Base-by-base conservation (phyloP, 2,329 filamentous ascomycete species). In the Emergomyces africanus region DNA sequence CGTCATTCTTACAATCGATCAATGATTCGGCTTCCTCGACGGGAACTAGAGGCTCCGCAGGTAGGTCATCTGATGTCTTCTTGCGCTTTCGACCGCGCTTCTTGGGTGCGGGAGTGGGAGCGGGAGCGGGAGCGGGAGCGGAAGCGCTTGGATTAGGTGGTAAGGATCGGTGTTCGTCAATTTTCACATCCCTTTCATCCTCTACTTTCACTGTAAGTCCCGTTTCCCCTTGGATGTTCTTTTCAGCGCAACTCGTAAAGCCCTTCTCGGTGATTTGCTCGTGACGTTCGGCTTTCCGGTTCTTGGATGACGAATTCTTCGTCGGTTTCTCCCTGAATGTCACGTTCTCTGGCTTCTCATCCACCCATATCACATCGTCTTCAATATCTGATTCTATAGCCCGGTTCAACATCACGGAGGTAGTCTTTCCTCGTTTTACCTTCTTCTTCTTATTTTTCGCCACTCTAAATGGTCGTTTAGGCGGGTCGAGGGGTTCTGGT, bases 401-500 rank as follows among this genome's bases (percentile, higher is more conserved):
- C 48, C 70, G 72, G 20, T 67, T 66, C 2, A 70, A 60, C 2
- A 69, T 66, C 23, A 68, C 65, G 5, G 73, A 74, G 0, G 69
- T 72, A 5, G 73, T 73, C 60, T 77, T 77, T 42, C 72, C 71
- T 60, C 77, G 71, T 64, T 76, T 79, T 23, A 70, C 57, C 56
- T 75, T 76, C 62, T 69, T 75, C 71, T 74, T 79, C 68, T 61
- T 75, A 60, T n/a, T n/a, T n/a, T n/a, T n/a, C n/a, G n/a, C n/a
- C n/a, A 60, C 62, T 53, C 61, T 72, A 64, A 61, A 73, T 66
- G 60, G 63, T 68, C 62, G 72, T 69, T 58, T 63, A 39, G 58
- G 66, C 63, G 2, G 64, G 54, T 42, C 67, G 14, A 5, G 39
- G 12, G 46, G 46, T 28, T 49, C 23, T 10, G 23, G 9, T 23